Percentiles rank a stretch among this genome's conserved stretches.
phyloP scores from a whole-genome alignment of 2,329 filamentous ascomycete genomes.

The Periglandula ipomoeae region DNA sequence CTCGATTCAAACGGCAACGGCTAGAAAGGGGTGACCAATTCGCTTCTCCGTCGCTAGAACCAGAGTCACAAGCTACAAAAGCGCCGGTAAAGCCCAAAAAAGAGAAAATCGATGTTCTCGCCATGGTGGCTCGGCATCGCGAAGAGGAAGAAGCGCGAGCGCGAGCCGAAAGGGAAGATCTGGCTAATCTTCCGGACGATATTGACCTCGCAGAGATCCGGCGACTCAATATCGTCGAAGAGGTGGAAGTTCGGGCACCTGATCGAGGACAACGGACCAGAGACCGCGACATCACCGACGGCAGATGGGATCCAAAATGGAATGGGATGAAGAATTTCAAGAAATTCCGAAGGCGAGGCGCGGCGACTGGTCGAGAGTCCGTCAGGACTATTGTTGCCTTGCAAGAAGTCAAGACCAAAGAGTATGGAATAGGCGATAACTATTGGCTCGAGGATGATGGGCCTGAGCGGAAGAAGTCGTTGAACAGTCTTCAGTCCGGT shows the following conservation, averaged over 20 bases:
- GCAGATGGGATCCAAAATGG: conserved; percentile 80
- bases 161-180: conserved; percentile 43
- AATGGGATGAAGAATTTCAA: conserved; percentile 97
- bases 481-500: neutral
- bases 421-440: conserved; percentile 64
- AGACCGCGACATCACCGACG: conserved; percentile 43
- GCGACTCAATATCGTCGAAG: conserved; percentile 66
- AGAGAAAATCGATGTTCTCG: conserved; percentile 59
- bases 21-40: conserved; percentile 49
- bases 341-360: conserved; percentile 60
- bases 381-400: conserved; percentile 57
- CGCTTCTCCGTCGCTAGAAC: conserved; percentile 18
- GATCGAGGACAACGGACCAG: conserved; percentile 18
- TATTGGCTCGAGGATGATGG: conserved; percentile 60
- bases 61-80: conserved; percentile 12
- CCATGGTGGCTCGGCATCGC: conserved; percentile 50
- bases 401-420: conserved; percentile 61
- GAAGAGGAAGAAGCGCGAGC: conserved; percentile 59
- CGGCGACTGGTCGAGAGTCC: conserved; percentile 30
- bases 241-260: conserved; percentile 53
- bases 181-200: conserved; percentile 45
- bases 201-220: conserved; percentile 67
- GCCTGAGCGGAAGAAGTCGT: conserved; percentile 19
- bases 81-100: conserved; percentile 33
- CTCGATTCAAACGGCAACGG: conserved; percentile 69